Conservation (phyloP, 2,329 filamentous ascomycete genomes). For the Chrysosphaeria jannelii region DNA sequence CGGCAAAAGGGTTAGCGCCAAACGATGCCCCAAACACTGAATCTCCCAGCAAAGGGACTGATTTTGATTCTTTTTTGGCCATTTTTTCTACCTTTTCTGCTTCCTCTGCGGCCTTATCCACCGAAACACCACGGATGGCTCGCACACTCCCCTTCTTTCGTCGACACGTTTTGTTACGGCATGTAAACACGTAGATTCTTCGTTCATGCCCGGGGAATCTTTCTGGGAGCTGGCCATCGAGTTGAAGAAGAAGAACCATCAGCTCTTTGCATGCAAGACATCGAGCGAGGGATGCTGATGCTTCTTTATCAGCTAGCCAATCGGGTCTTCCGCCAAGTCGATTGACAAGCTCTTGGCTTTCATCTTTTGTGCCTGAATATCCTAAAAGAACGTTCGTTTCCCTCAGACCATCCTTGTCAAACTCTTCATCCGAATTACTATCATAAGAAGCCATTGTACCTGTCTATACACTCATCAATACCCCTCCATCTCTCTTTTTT, state of each 20-base stretch:
- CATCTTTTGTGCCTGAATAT: slow-evolving; percentile 30
- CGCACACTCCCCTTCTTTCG: slow-evolving; percentile 60
- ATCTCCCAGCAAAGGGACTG: slow-evolving; percentile 23
- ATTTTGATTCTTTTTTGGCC: slow-evolving; percentile 4
- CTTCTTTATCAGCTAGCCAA: slow-evolving; percentile 39
- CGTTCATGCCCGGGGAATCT: slow-evolving; percentile 67
- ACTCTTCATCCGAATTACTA: too few species aligned
- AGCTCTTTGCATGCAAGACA: slow-evolving; percentile 67
- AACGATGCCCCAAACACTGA: slow-evolving; percentile 40
- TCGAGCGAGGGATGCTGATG: slow-evolving; percentile 47
- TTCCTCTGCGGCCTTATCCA: slow-evolving; percentile 9
- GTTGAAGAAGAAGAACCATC: slow-evolving; percentile 63
- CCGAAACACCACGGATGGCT: slow-evolving; percentile 35
- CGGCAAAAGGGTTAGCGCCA: slow-evolving; percentile 13
- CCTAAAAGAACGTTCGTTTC: slow-evolving; percentile 79
- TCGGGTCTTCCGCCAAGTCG: slow-evolving; percentile 62
- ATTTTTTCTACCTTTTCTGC: slow-evolving; percentile 5
- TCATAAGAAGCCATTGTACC: too few species aligned
- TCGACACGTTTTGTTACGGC: slow-evolving; percentile 47
- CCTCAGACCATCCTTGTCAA: too few species aligned
- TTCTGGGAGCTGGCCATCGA: slow-evolving; percentile 72
- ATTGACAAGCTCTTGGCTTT: slow-evolving; percentile 39
- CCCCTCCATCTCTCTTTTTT: too few species aligned
- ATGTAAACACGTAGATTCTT: slow-evolving; percentile 64
- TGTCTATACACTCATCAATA: too few species aligned